A percentile compares a stretch with the other conserved stretches of the same genome.
These are phyloP conservation scores for Dipodascopsis uninucleata DNA, from an alignment of 805 yeast genomes.

Conservation along the genomic window DNA sequence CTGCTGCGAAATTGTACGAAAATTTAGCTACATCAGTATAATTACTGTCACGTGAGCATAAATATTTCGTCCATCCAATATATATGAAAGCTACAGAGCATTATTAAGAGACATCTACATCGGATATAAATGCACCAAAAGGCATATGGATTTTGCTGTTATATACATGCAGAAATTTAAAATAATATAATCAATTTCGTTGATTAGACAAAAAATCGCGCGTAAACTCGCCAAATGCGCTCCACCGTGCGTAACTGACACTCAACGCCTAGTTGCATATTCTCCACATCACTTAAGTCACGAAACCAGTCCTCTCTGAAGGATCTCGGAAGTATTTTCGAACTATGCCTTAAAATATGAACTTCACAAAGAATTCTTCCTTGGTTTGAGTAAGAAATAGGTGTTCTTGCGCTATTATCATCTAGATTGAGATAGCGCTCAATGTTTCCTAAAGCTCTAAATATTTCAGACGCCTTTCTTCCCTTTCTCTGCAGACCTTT, in stretches of 20 bases:
- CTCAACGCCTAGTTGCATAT: slow-evolving; percentile 38
- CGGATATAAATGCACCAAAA: too few relatives aligned
- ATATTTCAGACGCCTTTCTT: slow-evolving; percentile 34
- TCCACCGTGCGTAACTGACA: slow-evolving; percentile 48
- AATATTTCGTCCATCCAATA: too few relatives aligned
- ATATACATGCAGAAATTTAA: too few relatives aligned
- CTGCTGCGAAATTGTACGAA: too few relatives aligned
- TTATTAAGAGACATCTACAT: too few relatives aligned
- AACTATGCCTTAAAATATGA: slow-evolving; percentile 51
- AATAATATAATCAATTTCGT: too few relatives aligned
- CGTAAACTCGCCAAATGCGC: slow-evolving; percentile 26
- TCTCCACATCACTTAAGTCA: slow-evolving; percentile 60
- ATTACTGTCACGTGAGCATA: too few relatives aligned
- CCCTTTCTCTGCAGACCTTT: slow-evolving; percentile 32
- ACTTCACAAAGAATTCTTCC: slow-evolving; percentile 69
- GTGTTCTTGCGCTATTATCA: slow-evolving; percentile 2
- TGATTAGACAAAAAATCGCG: too few relatives aligned
- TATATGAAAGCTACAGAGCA: too few relatives aligned
- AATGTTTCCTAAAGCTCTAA: slow-evolving; percentile 52
- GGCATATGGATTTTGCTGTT: too few relatives aligned
- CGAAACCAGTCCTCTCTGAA: slow-evolving; percentile 54
- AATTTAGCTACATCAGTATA: too few relatives aligned
- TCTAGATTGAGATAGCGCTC: slow-evolving; percentile 49
- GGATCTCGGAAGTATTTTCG: slow-evolving; percentile 47
- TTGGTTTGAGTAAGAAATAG: slow-evolving; percentile 41